Base-by-base conservation (phyloP, 108 stramenopile species). In the Fistulifera solaris region DNA sequence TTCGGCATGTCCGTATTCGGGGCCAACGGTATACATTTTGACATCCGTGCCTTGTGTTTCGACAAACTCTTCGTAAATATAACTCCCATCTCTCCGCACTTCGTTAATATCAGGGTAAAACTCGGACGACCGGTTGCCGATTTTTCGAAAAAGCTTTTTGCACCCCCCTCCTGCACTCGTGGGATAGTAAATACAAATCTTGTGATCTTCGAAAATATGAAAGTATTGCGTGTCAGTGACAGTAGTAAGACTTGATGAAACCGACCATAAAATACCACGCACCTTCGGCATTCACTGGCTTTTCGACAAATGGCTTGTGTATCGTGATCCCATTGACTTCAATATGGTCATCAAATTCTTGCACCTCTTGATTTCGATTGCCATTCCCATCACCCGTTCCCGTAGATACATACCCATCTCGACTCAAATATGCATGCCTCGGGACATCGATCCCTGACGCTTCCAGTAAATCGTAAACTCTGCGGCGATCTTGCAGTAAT, bases 281-380 rank as follows among this genome's bases (percentile, higher is more conserved):
- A 35, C 31, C 31, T 35, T 99, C 98, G 4, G 96, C 94, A 68
- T 99, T 87, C 6, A 96, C 95, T 1, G 98, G 98, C 73, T 99
- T 99, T 66, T 99, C 98, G 6, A 99, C 97, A 59, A 99, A 97
- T 7, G 98, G 98, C 66, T 99, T 99, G 76, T 98, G 66, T 47
- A 99, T 88, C 27, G 48, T 58, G 16, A 89, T 70, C n/a, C 94
- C 94, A 59, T 95, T 94, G 25, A 98, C 72, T 67, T 90, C 89
- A 45, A 98, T 93, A 58, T 87, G 89, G 70, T 98, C 96, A 48
- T 98, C 96, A 67, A 78, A 79, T 58, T 98, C 96, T 28, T 71
- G 72, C 7, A 97, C 61, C 41, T 72, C 73, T 26, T 42, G 39
- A 38, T 81, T 72, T 7, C 77, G 65, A 38, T 49, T 58, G 6